A percentile compares a stretch with the other conserved stretches of the same genome.
phyloP scores from a whole-genome alignment of 257 asterid genomes.

The Nicotiana undulata region DNA sequence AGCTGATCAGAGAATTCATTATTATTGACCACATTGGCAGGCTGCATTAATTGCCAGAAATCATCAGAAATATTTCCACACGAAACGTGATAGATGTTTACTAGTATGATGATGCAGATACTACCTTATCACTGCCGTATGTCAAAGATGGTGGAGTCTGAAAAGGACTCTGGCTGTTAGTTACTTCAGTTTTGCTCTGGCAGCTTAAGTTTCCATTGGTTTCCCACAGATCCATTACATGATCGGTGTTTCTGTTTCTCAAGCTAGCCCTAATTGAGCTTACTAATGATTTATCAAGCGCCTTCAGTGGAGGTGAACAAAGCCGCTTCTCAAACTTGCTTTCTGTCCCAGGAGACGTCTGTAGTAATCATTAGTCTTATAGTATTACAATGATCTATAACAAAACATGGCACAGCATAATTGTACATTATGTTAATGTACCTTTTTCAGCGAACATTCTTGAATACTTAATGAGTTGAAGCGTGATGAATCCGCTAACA shows the following conservation, averaged over 20 bases:
- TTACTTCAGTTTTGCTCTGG: slow-evolving; percentile 32
- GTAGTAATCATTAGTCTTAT: slow-evolving; percentile 23
- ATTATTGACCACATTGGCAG: slow-evolving; percentile 31
- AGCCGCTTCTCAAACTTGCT: slow-evolving; percentile 70
- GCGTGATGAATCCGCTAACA: slow-evolving; percentile 74
- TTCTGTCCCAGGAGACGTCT: slow-evolving; percentile 45
- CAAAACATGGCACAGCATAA: background rate
- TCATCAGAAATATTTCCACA: slow-evolving; percentile 6
- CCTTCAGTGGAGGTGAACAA: slow-evolving; percentile 57
- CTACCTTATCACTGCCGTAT: slow-evolving; percentile 66
- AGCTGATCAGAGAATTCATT: slow-evolving; percentile 39
- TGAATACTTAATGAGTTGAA: slow-evolving; percentile 63
- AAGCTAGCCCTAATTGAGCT: slow-evolving; percentile 32
- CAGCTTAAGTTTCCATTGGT: slow-evolving; percentile 22
- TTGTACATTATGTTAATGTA: slow-evolving; percentile 10
- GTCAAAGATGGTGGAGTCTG: slow-evolving; percentile 87
- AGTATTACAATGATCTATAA: slow-evolving; percentile 7
- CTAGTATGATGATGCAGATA: slow-evolving; percentile 8
- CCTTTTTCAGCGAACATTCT: slow-evolving; percentile 64
- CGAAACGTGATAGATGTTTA: slow-evolving; percentile 8
- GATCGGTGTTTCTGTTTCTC: slow-evolving; percentile 20
- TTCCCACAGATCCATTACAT: slow-evolving; percentile 22
- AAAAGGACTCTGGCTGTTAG: slow-evolving; percentile 66
- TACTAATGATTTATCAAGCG: slow-evolving; percentile 38
- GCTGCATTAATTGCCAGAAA: slow-evolving; percentile 37